A percentile compares a stretch with the other conserved stretches of the same genome.
Evolutionary conservation across 805 yeast species (phyloP).

Genomic region (Starmerella scarabaei): DNA sequence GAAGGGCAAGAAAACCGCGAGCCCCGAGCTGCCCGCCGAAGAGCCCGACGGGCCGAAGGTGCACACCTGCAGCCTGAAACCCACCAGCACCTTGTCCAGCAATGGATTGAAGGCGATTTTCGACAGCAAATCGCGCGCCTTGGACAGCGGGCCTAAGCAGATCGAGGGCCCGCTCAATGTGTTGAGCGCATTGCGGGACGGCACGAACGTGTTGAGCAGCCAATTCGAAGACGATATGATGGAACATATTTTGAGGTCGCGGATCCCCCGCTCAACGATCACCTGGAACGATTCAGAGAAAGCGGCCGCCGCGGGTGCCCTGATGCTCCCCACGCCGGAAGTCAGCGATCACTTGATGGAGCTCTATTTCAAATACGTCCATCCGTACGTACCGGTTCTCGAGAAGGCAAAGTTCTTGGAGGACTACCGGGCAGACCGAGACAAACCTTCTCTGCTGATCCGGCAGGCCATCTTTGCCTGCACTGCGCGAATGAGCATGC

Average conservation of each 20-base stretch:
- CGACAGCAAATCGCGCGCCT: background rate
- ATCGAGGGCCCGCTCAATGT: background rate
- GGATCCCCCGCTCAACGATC: conserved; percentile 1
- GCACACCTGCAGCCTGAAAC: background rate
- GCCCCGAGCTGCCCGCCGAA: conserved; percentile 24
- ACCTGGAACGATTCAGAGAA: conserved; percentile 25
- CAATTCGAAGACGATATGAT: conserved; percentile 6
- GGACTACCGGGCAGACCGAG: conserved; percentile 41
- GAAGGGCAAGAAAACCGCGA: conserved; percentile 33
- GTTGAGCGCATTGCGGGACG: background rate
- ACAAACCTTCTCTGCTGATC: conserved; percentile 41
- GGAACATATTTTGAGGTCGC: background rate
- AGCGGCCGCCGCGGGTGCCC: conserved; percentile 54
- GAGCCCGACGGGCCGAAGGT: no score
- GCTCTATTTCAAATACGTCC: conserved; percentile 48
- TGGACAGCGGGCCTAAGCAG: background rate
- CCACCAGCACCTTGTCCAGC: background rate
- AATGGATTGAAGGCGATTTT: background rate
- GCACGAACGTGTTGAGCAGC: background rate
- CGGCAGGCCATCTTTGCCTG: conserved; percentile 61
- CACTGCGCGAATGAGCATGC: conserved; percentile 48
- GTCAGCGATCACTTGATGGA: conserved; percentile 49
- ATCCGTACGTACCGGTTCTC: conserved; percentile 57
- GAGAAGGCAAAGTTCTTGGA: conserved; percentile 50
- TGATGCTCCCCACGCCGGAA: conserved; percentile 48